Evolutionary conservation across 768 basidiomycete species (phyloP), one percentile per base, ranked within the genome.

Genomic region (Termitomyces sp.): DNA sequence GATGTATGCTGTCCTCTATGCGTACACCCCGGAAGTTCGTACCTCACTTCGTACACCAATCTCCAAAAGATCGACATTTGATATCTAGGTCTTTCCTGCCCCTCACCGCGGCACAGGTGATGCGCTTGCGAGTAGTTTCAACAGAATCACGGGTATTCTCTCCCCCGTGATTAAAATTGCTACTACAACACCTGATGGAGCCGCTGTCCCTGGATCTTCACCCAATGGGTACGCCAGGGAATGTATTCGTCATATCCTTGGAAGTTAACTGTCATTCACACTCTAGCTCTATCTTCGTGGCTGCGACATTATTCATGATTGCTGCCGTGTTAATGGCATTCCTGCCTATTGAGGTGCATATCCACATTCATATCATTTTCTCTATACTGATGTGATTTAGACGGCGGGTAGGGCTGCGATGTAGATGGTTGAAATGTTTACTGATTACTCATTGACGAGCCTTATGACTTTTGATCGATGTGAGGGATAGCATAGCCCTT

Each of bases 21-120:
- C 83, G 1, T 84, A 84, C 65, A 85, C 84, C 8, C 84, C 84
- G 1, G 84, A 86, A 66, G 81, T 74, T 39, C 35, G 68, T 64
- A 39, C 13, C 11, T 7, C 1, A n/a, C 20, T 20, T 42, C 22
- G 28, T 22, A 11, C 15, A 28, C 24, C 46, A 13, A 48, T 15
- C 11, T 4, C 11, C 8, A 2, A n/a, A 32, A 4, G 40, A 16
- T 32, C 48, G 38, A 7, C 32, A 39, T 20, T 36, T 9, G 6
- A 12, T 20, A 20, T 38, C 1, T 51, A 73, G 72, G 72, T 83
- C 20, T 86, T 86, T 73, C 81, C 84, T 0, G 81, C 82, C 0
- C 80, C 82, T 4, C 81, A 83, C 63, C 78, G 84, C 42, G 84
- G 84, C 2, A 84, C 83, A 0, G 83, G 82, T 13, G 80, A 83